Base-by-base conservation (phyloP, 1,139 yeast genomes). In the Taphrina communis region DNA sequence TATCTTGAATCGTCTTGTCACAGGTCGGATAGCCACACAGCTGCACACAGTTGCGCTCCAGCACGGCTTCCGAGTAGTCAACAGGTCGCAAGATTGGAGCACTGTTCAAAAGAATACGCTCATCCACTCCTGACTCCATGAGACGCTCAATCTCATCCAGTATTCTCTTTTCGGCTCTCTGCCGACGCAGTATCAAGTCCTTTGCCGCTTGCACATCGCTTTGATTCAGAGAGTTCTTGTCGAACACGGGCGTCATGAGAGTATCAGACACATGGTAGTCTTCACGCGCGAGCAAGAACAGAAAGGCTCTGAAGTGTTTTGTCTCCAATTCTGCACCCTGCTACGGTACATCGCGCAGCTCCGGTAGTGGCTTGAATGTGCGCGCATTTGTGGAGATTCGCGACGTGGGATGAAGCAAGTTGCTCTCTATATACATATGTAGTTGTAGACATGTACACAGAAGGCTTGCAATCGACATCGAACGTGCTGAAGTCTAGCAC, bases 11-110 rank as follows among this genome's bases (percentile, higher is more conserved):
- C 25, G 41, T 35, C 35, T 36, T 41, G 42, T 2, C n/a, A 41
- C 60, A 56, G 50, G 21, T 38, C 17, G 60, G 60, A 39, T 56
- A 56, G 7, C 60, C 60, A 56, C 60, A 56, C 21, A 56, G 36
- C 12, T 38, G 25, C 1, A 25, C 19, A n/a, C 60, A 56, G n/a
- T 56, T 56, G 6, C 60, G 48, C 21, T 56, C 60, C 17, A 41
- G 12, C 14, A 56, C 36, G 9, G 38, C 50, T 19, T 56, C 60
- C 6, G 17, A 8, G 39, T 56, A 56, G 50, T 56, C 60, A n/a
- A 38, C 12, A 6, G 60, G 38, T 8, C 60, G 2, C 7, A 56
- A 50, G 9, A 56, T 25, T 1, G 4, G 2, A 19, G 42, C 41
- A 17, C 60, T 56, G 5, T 6, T 5, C 4, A 53, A 11, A 7